Conservation (phyloP, 129 eudicot genomes). For the Centaurea solstitialis region DNA sequence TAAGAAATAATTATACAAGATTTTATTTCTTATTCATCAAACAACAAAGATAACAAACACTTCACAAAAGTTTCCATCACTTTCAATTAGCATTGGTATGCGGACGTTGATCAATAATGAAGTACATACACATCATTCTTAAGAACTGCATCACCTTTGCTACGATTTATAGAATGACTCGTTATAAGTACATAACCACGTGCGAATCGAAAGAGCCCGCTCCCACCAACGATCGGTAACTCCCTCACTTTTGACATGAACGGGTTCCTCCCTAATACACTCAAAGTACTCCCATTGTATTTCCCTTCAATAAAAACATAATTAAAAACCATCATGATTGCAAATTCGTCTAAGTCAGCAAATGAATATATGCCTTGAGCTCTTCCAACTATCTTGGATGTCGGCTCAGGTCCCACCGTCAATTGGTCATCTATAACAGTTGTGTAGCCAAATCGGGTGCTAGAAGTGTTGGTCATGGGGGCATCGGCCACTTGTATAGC, state of each 20-base stretch:
- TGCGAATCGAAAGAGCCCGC: conserved; percentile 17
- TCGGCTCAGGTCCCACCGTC: conserved; percentile 12
- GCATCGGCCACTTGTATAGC: background rate
- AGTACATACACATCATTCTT: conserved; percentile 10
- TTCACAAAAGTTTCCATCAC: background rate
- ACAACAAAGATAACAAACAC: background rate
- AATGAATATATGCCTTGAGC: conserved; percentile 17
- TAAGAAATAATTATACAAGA: background rate
- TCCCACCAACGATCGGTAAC: conserved; percentile 8
- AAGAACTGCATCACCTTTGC: background rate
- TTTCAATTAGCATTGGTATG: background rate
- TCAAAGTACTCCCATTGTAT: conserved; percentile 21
- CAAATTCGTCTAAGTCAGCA: background rate
- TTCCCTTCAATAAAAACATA: conserved; percentile 14
- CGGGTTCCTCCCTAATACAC: conserved; percentile 9
- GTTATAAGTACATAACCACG: conserved; percentile 16
- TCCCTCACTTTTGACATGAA: background rate
- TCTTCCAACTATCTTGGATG: conserved; percentile 21
- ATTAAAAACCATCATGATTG: background rate
- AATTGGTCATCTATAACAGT: background rate
- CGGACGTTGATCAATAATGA: background rate
- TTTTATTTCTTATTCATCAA: background rate
- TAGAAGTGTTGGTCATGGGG: conserved; percentile 3
- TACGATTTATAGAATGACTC: background rate
- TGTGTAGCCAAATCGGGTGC: background rate